phyloP scores from a whole-genome alignment of 1,284 basidiomycete genomes.

The Clitocybe nebularis region DNA sequence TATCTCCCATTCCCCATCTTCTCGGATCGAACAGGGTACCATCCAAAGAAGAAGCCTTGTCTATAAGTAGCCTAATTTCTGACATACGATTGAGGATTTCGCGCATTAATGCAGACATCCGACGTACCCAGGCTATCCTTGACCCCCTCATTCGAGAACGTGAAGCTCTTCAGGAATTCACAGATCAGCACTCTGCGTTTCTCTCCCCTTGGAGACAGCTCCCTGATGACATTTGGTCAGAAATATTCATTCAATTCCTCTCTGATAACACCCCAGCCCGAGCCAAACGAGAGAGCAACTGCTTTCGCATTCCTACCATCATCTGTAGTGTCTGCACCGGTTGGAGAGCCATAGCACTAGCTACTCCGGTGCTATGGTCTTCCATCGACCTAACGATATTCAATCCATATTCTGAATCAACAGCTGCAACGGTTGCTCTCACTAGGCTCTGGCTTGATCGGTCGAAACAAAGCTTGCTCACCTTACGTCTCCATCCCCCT shows the following conservation, averaged over 20 bases:
- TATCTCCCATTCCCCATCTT: background rate
- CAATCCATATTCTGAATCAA: background rate
- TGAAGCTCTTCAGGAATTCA: background rate
- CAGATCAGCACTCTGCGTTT: background rate
- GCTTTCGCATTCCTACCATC: background rate
- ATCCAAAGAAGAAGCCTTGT: background rate
- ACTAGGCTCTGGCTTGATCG: background rate
- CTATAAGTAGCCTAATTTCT: background rate
- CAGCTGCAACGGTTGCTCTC: background rate
- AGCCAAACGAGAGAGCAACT: background rate
- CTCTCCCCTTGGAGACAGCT: background rate
- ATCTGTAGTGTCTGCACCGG: background rate
- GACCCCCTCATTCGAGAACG: background rate
- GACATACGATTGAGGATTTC: background rate
- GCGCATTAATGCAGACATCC: background rate
- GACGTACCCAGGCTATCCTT: background rate
- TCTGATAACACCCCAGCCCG: no score
- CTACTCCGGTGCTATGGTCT: background rate
- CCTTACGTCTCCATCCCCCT: background rate
- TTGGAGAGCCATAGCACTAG: constrained; percentile 1
- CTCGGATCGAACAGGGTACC: background rate
- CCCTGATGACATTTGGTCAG: constrained; percentile 3
- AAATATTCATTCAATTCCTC: constrained; percentile 1
- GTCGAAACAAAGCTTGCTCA: background rate
- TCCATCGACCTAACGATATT: background rate